Base-by-base conservation (phyloP, 2,329 filamentous ascomycete species). In the Nemania sp. region DNA sequence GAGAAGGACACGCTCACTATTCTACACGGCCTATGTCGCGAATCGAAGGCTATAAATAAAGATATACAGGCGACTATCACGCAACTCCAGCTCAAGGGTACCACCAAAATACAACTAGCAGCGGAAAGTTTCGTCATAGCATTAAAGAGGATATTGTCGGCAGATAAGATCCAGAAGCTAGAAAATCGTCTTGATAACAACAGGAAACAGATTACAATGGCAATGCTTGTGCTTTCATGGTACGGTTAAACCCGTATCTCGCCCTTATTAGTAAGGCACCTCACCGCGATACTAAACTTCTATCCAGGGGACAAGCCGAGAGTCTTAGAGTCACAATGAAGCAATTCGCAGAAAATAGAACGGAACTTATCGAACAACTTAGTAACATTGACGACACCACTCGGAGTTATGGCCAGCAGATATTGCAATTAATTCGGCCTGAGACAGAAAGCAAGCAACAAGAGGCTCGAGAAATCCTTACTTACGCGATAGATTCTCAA, bases 171-270 rank as follows among this genome's bases (percentile, higher is more conserved):
- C 18, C 35, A 35, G 15, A 43, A 20, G 11, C n/a, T 54, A 32
- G 49, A 55, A 24, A 2, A 45, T 24, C 59, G 49, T 35, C 59
- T 62, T 13, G 59, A 54, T 32, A 7, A 45, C 22, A 54, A 45
- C 26, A 41, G 59, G 35, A 54, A 62, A 22, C 59, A 62, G 29
- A 22, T 45, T 6, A 62, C 51, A 20, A 54, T 62, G 59, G 32
- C 32, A 45, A 62, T 62, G 49, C 49, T 62, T 15, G 59, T 62
- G 35, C 22, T 62, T 38, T 62, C 59, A n/a, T 62, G 59, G 59
- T 54, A 62, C 5, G 49, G 29, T 13, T 22, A 13, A 29, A 18
- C 22, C 22, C 49, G 26, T 45, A 18, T 41, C 24, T 29, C 38
- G 24, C 10, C 45, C 41, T 15, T 29, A 26, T 35, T 26, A 20